phyloP scores from a whole-genome alignment of 1,284 basidiomycete genomes.

The Ustilago curta region DNA sequence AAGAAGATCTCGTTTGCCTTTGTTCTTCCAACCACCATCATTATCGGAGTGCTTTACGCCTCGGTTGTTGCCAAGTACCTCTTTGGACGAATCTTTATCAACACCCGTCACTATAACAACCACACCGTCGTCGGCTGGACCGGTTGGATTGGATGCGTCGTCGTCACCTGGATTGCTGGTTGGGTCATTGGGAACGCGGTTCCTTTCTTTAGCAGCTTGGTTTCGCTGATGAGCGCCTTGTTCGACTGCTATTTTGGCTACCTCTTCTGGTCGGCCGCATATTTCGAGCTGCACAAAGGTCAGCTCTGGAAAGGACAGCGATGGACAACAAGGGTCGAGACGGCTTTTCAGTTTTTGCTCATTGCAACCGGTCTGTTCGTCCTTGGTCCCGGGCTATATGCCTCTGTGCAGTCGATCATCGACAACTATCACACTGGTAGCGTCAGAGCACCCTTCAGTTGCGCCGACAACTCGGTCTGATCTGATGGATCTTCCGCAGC shows the following conservation, averaged over 20 bases:
- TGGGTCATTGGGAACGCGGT: constrained; percentile 75
- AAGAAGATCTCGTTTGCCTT: constrained; percentile 67
- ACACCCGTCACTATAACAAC: constrained; percentile 66
- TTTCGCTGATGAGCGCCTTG: constrained; percentile 70
- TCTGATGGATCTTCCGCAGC: constrained; percentile 1
- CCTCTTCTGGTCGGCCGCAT: constrained; percentile 72
- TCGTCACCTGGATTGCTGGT: constrained; percentile 74
- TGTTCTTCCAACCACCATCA: constrained; percentile 67
- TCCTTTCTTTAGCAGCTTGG: constrained; percentile 72
- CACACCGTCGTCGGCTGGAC: constrained; percentile 76
- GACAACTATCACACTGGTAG: constrained; percentile 67
- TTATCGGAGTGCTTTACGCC: constrained; percentile 69
- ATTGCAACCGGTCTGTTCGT: constrained; percentile 71
- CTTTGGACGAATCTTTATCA: constrained; percentile 61
- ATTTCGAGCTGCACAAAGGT: constrained; percentile 70
- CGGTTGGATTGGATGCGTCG: constrained; percentile 75
- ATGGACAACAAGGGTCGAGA: constrained; percentile 54
- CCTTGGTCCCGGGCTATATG: constrained; percentile 71
- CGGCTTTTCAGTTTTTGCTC: constrained; percentile 70
- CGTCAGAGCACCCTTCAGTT: constrained; percentile 59
- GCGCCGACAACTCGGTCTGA: constrained; percentile 56
- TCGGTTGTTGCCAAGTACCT: constrained; percentile 65
- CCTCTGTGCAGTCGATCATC: constrained; percentile 71
- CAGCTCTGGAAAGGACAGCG: constrained; percentile 59
- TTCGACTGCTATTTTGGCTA: constrained; percentile 70